Conservation (phyloP, 495 filamentous ascomycete genomes). For the Talaromyces wortmannii region DNA sequence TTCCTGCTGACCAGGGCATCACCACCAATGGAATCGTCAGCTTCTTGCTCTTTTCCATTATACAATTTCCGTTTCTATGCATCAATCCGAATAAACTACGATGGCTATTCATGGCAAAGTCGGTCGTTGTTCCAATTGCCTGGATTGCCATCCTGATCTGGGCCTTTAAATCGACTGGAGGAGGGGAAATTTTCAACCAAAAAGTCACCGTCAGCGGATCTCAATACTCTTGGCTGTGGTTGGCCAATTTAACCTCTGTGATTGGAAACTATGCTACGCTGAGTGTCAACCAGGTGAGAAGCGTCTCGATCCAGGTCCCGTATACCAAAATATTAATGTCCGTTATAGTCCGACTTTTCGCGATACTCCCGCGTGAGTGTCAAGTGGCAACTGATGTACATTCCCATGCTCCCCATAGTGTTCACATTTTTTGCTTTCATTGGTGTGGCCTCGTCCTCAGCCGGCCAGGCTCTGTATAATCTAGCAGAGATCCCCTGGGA, state of each 20-base stretch:
- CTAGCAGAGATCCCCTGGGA: conserved; percentile 35
- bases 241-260: conserved; percentile 37
- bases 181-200: conserved; percentile 24
- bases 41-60: conserved; percentile 51
- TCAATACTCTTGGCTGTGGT: conserved; percentile 34
- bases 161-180: conserved; percentile 35
- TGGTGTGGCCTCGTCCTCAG: conserved; percentile 38
- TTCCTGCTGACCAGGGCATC: conserved; percentile 53
- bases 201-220: conserved; percentile 12
- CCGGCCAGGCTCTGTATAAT: conserved; percentile 33
- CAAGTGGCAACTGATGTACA: conserved; percentile 39
- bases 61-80: conserved; percentile 38
- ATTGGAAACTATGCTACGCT: conserved; percentile 39
- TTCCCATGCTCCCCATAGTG: conserved; percentile 38
- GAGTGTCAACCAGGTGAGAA: conserved; percentile 27
- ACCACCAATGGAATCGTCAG: conserved; percentile 57
- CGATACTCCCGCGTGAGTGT: conserved; percentile 38
- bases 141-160: conserved; percentile 43
- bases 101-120: conserved; percentile 39
- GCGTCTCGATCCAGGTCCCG: background rate
- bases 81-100: conserved; percentile 37
- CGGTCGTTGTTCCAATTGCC: conserved; percentile 34
- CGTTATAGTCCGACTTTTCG: conserved; percentile 33
- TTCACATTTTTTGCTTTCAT: conserved; percentile 47
- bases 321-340: background rate